Evolutionary conservation across 75 land plant genomes (phyloP).

Genomic region (Isoetes taiwanensis): DNA sequence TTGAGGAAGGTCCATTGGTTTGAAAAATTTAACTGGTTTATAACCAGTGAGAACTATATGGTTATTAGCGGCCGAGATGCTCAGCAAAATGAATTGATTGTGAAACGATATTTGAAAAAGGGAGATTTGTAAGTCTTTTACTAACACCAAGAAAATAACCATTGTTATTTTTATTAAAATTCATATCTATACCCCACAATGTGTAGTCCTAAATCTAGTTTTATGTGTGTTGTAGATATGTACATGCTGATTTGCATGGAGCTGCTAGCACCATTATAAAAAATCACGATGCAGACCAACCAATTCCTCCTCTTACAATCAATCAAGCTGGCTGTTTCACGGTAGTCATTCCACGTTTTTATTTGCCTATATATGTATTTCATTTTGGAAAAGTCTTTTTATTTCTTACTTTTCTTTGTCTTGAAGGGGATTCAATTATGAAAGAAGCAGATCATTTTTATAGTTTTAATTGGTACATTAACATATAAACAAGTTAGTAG

Average conservation of each 20-base stretch:
- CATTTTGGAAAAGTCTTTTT: not conserved
- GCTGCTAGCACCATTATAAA: conserved; percentile 95
- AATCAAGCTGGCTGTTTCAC: conserved; percentile 99
- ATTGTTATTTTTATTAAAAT: no score
- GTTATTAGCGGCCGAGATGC: conserved; percentile 96
- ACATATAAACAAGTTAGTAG: no score
- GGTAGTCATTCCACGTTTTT: conserved; percentile 32
- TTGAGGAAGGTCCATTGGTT: conserved; percentile 97
- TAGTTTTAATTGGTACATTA: no score
- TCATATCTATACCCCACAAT: no score
- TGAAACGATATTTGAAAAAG: conserved; percentile 92
- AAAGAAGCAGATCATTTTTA: not conserved
- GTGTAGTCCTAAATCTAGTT: not conserved
- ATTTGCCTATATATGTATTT: not conserved
- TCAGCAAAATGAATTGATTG: conserved; percentile 92
- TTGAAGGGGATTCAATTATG: not conserved
- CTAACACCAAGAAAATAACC: no score
- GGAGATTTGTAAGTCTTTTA: conserved; percentile 70
- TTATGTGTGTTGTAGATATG: conserved; percentile 40
- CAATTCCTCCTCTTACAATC: conserved; percentile 84
- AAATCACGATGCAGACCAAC: conserved; percentile 64
- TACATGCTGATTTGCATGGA: conserved; percentile 97
- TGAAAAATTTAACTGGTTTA: conserved; percentile 97
- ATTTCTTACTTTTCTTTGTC: not conserved
- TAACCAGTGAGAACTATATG: conserved; percentile 90